Percentiles rank a stretch among this genome's conserved stretches.
Evolutionary conservation across 257 asterid species (phyloP).

Genomic region (Datura wrightii): DNA sequence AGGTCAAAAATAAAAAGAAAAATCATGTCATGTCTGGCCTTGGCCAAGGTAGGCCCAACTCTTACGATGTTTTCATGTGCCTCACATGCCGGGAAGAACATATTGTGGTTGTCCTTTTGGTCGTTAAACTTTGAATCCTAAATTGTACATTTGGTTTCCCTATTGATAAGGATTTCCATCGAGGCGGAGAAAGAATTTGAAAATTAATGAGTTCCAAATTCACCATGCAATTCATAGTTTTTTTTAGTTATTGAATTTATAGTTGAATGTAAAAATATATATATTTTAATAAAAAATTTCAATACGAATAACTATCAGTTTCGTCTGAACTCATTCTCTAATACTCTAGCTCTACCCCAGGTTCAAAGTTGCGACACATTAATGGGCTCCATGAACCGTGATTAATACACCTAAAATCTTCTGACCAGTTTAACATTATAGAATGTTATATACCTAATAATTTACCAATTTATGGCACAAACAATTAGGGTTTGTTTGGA

Average conservation of each 20-base stretch:
- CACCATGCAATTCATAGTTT: not conserved
- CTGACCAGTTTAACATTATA: conserved; percentile 9
- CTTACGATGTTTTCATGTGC: conserved; percentile 38
- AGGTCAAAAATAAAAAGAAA: not conserved
- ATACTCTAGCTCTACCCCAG: no score
- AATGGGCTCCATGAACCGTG: conserved; percentile 1
- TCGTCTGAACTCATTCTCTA: no score
- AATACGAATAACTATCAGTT: no score
- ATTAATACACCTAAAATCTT: not conserved
- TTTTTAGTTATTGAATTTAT: not conserved
- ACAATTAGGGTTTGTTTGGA: not conserved
- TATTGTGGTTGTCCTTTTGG: not conserved
- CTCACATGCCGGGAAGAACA: conserved; percentile 28
- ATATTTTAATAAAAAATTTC: no score
- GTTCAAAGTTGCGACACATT: conserved; percentile 7
- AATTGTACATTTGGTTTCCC: not conserved
- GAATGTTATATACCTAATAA: conserved; percentile 2
- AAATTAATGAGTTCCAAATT: not conserved
- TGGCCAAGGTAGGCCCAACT: conserved; percentile 23
- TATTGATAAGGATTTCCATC: not conserved
- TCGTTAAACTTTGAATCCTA: not conserved
- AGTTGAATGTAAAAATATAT: not conserved
- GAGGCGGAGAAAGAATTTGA: not conserved
- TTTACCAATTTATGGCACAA: not conserved
- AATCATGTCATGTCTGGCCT: not conserved